Evolutionary conservation across 1,284 basidiomycete genomes (phyloP).

Genomic region (Dichomitus squalens): DNA sequence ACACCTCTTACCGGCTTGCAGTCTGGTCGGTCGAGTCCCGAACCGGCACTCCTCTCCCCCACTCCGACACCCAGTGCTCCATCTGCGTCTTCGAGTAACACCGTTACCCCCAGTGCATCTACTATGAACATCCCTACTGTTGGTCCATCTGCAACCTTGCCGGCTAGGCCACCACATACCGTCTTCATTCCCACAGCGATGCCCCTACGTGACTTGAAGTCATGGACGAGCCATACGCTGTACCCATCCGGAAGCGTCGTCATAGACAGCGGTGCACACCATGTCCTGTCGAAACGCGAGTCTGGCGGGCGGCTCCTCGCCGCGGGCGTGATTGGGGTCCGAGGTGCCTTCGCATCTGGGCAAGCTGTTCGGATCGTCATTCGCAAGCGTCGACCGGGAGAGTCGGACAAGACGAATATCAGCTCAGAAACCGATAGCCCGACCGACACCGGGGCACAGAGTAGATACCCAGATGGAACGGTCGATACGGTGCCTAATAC

Average conservation of each 20-base stretch:
- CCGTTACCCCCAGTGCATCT: constrained; percentile 13
- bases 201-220: constrained; percentile 89
- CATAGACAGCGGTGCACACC: constrained; percentile 88
- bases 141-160: constrained; percentile 1
- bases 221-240: constrained; percentile 95
- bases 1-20: constrained; percentile 29
- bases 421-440: constrained; percentile 23
- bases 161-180: constrained; percentile 77
- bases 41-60: constrained; percentile 16
- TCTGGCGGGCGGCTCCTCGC: constrained; percentile 90
- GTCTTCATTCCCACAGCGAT: constrained; percentile 78
- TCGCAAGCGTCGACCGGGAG: constrained; percentile 33
- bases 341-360: constrained; percentile 90
- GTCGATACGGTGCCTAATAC: constrained; percentile 45
- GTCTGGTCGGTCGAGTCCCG: constrained; percentile 44
- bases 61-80: neutral
- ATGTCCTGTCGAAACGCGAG: constrained; percentile 82
- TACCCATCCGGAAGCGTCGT: constrained; percentile 87
- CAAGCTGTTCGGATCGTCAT: constrained; percentile 91
- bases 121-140: neutral
- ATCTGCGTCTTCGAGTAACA: constrained; percentile 13
- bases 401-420: constrained; percentile 27
- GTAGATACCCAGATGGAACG: constrained; percentile 31
- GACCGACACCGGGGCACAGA: constrained; percentile 26
- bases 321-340: constrained; percentile 86